Evolutionary conservation across 768 basidiomycete species (phyloP).

Genomic region (Phylloporus sp.): DNA sequence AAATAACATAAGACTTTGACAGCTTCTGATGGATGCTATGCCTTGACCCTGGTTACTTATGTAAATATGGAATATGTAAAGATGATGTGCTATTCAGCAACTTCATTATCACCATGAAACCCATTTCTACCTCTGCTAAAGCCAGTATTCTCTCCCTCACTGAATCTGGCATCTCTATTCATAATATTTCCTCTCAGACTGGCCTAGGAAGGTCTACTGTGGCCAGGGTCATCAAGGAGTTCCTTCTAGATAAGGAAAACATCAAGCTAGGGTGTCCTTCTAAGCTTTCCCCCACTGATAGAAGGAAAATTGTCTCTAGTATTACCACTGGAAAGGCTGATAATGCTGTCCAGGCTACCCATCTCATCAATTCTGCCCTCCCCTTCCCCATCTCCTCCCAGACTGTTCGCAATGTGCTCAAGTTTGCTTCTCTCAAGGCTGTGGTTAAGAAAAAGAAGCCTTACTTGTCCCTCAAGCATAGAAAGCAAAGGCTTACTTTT

Average conservation of each 20-base stretch:
- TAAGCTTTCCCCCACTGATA: too few species aligned
- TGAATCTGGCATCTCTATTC: background rate
- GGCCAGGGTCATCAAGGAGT: background rate
- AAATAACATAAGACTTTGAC: too few species aligned
- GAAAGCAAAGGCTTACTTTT: background rate
- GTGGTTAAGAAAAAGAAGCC: background rate
- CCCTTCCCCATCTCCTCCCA: background rate
- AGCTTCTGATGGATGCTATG: too few species aligned
- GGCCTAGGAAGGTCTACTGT: background rate
- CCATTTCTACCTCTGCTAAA: background rate
- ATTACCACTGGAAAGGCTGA: too few species aligned
- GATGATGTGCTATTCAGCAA: background rate
- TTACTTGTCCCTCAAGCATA: background rate
- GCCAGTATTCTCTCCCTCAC: background rate
- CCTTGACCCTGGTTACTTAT: background rate
- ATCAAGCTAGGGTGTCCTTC: too few species aligned
- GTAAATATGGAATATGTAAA: too few species aligned
- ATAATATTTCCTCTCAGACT: background rate
- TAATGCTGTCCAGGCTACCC: background rate
- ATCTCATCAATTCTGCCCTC: background rate
- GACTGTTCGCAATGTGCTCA: too few species aligned
- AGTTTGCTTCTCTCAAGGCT: background rate
- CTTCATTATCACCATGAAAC: background rate
- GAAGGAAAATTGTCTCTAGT: too few species aligned
- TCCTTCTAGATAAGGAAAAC: too few species aligned